Evolutionary conservation across 441 rosid genomes (phyloP).

Genomic region (Euphorbia corollata): DNA sequence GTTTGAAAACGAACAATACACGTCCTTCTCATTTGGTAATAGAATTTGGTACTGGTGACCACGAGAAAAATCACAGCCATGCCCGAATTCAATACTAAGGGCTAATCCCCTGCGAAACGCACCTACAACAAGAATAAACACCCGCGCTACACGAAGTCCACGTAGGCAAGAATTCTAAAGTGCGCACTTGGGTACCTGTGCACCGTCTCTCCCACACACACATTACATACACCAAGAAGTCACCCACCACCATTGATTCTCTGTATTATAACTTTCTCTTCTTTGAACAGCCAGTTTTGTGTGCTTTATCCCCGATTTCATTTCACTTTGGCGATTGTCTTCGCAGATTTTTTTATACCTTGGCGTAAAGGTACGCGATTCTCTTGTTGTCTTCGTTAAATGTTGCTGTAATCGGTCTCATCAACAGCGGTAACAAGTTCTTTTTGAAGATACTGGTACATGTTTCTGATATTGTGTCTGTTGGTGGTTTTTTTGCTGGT

Average conservation of each 20-base stretch:
- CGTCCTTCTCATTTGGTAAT: neutral
- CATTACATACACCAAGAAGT: constrained; percentile 17
- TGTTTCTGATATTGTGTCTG: neutral
- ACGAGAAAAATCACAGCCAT: neutral
- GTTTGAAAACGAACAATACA: no score
- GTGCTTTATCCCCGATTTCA: neutral
- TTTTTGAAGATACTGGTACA: neutral
- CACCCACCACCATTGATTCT: constrained; percentile 26
- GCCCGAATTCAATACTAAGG: neutral
- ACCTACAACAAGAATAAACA: neutral
- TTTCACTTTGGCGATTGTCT: neutral
- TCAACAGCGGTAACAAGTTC: neutral
- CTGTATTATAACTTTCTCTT: neutral
- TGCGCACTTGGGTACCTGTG: constrained; percentile 16
- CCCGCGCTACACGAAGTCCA: constrained; percentile 1
- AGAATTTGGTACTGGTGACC: neutral
- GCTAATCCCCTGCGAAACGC: neutral
- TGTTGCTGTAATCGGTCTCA: constrained; percentile 10
- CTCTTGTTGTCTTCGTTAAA: neutral
- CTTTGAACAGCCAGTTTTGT: neutral
- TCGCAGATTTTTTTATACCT: constrained; percentile 2
- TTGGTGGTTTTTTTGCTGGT: constrained; percentile 14
- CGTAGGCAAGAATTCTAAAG: constrained; percentile 4
- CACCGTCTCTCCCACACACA: constrained; percentile 17
- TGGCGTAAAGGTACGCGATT: constrained; percentile 16